Base-by-base conservation (phyloP, 169 alveolate species). In the Cyclospora cayetanensis region DNA sequence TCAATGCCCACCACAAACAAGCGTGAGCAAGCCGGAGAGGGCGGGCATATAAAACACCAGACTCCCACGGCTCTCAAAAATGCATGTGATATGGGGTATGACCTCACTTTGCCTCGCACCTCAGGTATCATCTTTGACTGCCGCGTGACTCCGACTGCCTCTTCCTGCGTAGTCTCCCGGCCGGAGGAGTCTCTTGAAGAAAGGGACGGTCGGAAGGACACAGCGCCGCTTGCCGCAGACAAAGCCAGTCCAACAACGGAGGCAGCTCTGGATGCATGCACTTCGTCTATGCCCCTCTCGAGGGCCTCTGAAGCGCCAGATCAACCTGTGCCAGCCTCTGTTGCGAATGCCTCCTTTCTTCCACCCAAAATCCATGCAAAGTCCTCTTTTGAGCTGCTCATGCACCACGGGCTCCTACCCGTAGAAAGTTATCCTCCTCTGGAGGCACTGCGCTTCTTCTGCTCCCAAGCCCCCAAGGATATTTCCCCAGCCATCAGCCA, bases 41-140 rank as follows among this genome's bases (percentile, higher is more conserved):
- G n/a, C n/a, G n/a, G n/a, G n/a, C n/a, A n/a, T n/a, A n/a, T n/a
- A n/a, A n/a, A n/a, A n/a, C n/a, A n/a, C n/a, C n/a, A n/a, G n/a
- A n/a, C n/a, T n/a, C n/a, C n/a, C n/a, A n/a, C n/a, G n/a, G n/a
- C n/a, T n/a, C n/a, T n/a, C n/a, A n/a, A n/a, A n/a, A n/a, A n/a
- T n/a, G n/a, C n/a, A n/a, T n/a, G n/a, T n/a, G n/a, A n/a, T n/a
- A n/a, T n/a, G n/a, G n/a, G n/a, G n/a, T 50, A n/a, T 18, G 27
- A 50, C 2, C 22, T 0, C 7, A 18, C 63, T 50, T 2, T 50
- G 22, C 22, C 2, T 50, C 27, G 50, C 70, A 9, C 35, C 37
- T 72, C 70, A 80, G 90, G 90, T 52, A 37, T 80, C 1, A n/a
- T 80, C n/a, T 80, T 80, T 29, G 90, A 80, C 39, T 80, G 90